These are phyloP conservation scores for Umbilicus rupestris DNA, from an alignment of 164 flowering plant genomes.

Conservation along the genomic window DNA sequence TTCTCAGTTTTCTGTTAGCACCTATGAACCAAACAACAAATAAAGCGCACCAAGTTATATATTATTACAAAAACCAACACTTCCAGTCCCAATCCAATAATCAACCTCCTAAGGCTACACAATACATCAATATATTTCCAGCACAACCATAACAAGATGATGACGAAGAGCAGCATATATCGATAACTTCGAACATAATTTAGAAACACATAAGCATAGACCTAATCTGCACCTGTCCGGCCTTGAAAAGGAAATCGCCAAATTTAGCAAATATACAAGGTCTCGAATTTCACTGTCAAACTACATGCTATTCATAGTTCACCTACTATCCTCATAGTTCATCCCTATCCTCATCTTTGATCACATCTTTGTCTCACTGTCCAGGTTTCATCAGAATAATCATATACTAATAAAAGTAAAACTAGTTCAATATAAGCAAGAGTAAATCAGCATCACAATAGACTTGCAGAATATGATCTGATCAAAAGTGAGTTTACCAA, in stretches of 20 bases:
- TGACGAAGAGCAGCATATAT: no score
- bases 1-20: constrained; percentile 38
- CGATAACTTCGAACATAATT: no score
- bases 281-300: neutral
- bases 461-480: no score
- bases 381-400: neutral
- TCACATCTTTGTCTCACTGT: neutral
- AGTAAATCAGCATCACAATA: no score
- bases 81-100: neutral
- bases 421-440: no score
- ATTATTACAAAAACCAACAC: neutral
- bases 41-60: constrained; percentile 1
- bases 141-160: no score
- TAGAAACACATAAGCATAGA: neutral
- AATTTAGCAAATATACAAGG: neutral
- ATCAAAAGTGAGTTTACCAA: no score
- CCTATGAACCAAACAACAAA: constrained; percentile 19
- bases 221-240: neutral
- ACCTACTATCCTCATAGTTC: neutral
- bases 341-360: neutral
- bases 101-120: neutral
- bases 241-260: neutral
- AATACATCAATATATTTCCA: no score
- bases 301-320: neutral
- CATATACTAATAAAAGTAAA: neutral